phyloP scores from a whole-genome alignment of 495 filamentous ascomycete species.

The Elasticomyces elasticus region DNA sequence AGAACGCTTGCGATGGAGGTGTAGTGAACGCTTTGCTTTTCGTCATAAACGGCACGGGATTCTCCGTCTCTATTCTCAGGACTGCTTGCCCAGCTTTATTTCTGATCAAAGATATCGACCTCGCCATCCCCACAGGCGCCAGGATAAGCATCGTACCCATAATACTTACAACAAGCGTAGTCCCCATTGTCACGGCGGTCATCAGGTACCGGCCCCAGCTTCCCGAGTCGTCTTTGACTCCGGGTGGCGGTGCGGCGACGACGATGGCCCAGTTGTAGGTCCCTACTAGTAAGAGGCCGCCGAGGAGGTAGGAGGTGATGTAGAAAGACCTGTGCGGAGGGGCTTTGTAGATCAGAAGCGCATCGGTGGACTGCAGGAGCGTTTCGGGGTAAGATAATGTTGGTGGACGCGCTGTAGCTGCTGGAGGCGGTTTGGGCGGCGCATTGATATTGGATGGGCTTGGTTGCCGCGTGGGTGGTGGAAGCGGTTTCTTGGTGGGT shows the following conservation, averaged over 20 bases:
- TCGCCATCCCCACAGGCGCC: slow-evolving; percentile 2
- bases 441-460: neutral
- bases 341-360: slow-evolving; percentile 3
- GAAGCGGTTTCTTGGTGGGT: neutral
- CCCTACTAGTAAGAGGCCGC: slow-evolving; percentile 1
- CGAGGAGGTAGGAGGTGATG: slow-evolving; percentile 8
- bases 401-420: neutral
- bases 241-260: neutral
- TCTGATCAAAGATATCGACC: neutral
- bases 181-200: neutral
- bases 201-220: neutral
- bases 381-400: neutral
- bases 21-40: neutral
- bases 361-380: neutral
- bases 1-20: neutral
- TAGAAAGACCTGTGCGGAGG: slow-evolving; percentile 11
- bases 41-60: slow-evolving; percentile 1
- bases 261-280: slow-evolving; percentile 1
- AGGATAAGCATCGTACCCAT: neutral
- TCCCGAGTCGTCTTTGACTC: neutral
- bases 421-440: neutral
- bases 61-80: neutral
- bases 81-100: neutral
- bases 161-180: neutral
- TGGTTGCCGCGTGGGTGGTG: neutral